phyloP scores from a whole-genome alignment of 2,329 filamentous ascomycete species.

The Akanthomyces lecanii region DNA sequence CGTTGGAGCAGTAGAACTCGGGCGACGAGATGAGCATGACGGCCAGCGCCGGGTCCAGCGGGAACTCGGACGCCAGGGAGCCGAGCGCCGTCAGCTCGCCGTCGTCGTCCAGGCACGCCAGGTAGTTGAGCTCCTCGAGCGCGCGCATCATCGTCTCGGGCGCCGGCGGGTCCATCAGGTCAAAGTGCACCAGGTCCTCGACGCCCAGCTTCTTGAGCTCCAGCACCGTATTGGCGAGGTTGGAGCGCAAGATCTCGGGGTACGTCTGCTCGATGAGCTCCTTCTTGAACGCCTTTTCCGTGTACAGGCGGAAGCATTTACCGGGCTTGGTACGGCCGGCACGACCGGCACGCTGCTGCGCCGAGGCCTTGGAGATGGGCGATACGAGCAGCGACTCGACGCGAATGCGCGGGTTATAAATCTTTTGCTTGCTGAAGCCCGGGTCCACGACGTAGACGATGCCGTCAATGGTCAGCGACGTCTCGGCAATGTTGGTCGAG shows the following conservation, averaged over 20 bases:
- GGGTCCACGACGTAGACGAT: conserved; percentile 99
- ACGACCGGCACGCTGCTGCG: conserved; percentile 96
- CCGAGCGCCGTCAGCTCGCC: conserved; percentile 86
- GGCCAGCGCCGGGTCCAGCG: conserved; percentile 85
- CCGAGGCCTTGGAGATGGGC: conserved; percentile 95
- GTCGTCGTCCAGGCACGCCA: conserved; percentile 94
- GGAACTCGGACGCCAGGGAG: conserved; percentile 87
- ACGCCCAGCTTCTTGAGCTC: conserved; percentile 97
- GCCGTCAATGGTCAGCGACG: conserved; percentile 93
- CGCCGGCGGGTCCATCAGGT: conserved; percentile 96
- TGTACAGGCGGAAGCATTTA: conserved; percentile 97
- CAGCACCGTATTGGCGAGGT: conserved; percentile 88
- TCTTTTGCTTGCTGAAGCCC: conserved; percentile 98
- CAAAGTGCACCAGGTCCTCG: conserved; percentile 94
- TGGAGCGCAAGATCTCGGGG: conserved; percentile 91
- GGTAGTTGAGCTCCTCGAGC: conserved; percentile 93
- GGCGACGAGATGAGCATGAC: conserved; percentile 98
- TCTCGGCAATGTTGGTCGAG: conserved; percentile 97
- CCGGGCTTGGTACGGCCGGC: conserved; percentile 96
- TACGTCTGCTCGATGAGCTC: conserved; percentile 97
- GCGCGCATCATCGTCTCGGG: conserved; percentile 98
- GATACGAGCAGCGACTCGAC: conserved; percentile 97
- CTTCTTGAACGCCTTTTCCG: conserved; percentile 92
- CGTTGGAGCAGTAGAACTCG: conserved; percentile 98
- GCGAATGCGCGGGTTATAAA: conserved; percentile 94